A percentile compares a stretch with the other conserved stretches of the same genome.
Conservation (phyloP, 768 basidiomycete species). For the Termitomyces heimii region DNA sequence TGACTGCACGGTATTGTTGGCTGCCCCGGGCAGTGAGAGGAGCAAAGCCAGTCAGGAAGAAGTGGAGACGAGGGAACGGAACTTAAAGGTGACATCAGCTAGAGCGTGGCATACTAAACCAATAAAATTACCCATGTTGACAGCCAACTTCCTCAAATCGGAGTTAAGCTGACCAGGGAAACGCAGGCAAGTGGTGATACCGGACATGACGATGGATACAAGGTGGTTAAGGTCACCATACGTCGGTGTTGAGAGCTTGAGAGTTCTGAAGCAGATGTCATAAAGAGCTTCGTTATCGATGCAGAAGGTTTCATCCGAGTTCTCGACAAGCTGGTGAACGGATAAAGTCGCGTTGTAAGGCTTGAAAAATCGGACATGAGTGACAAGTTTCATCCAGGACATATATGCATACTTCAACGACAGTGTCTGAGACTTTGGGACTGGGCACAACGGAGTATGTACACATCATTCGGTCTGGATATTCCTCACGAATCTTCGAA, state of each 20-base stretch:
- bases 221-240: constrained; percentile 98
- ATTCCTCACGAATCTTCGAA: constrained; percentile 98
- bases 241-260: constrained; percentile 93
- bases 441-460: constrained; percentile 98
- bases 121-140: constrained; percentile 85
- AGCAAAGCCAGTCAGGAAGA: constrained; percentile 98
- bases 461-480: constrained; percentile 99
- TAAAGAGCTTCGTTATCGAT: constrained; percentile 99
- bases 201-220: constrained; percentile 97
- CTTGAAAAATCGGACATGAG: constrained; percentile 26
- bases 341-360: constrained; percentile 99
- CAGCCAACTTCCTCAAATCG: constrained; percentile 94
- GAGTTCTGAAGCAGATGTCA: constrained; percentile 97
- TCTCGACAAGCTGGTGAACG: constrained; percentile 98
- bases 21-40: constrained; percentile 92
- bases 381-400: not conserved
- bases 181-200: constrained; percentile 96
- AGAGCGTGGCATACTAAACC: not conserved
- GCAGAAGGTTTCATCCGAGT: constrained; percentile 99
- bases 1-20: constrained; percentile 94
- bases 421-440: constrained; percentile 97
- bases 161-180: constrained; percentile 99
- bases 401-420: constrained; percentile 68
- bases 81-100: constrained; percentile 38
- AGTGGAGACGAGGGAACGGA: constrained; percentile 98